Percentiles rank a stretch among this genome's conserved stretches.
These are phyloP conservation scores for Dioscorea alata DNA, from an alignment of 106 monocot species.

Conservation along the genomic window DNA sequence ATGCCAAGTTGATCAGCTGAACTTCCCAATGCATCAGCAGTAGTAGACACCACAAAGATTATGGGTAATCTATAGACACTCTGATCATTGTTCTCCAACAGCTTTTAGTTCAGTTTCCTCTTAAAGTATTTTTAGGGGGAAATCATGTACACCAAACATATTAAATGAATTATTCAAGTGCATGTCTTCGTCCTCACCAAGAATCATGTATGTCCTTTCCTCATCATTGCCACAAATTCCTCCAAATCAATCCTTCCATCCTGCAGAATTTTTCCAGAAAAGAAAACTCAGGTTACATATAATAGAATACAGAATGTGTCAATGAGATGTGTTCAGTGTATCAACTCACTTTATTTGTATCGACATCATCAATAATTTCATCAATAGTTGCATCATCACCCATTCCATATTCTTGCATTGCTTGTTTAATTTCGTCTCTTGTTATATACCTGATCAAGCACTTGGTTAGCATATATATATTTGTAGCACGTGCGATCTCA, in stretches of 20 bases:
- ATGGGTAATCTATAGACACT: no score
- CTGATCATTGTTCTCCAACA: no score
- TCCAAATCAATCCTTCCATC: constrained; percentile 76
- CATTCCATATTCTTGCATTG: constrained; percentile 69
- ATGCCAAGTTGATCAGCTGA: no score
- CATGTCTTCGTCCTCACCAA: background rate
- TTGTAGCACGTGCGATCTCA: background rate
- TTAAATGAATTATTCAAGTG: no score
- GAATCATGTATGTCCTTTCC: constrained; percentile 38
- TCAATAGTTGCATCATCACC: constrained; percentile 76
- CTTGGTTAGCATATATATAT: background rate
- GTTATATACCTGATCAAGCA: constrained; percentile 54
- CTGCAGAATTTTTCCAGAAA: constrained; percentile 23
- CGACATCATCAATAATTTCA: constrained; percentile 76
- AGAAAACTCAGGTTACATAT: background rate
- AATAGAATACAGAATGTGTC: background rate
- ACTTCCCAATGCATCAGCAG: no score
- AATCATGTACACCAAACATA: no score
- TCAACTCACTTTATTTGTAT: constrained; percentile 55
- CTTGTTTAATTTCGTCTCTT: constrained; percentile 72
- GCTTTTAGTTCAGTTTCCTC: no score
- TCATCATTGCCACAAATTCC: constrained; percentile 88
- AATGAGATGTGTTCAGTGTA: background rate
- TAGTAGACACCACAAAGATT: no score
- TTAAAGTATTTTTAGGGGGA: no score